Percentiles rank a stretch among this genome's conserved stretches.
These are phyloP conservation scores for Sphaerulina musiva DNA, from an alignment of 2,329 filamentous ascomycete genomes.

Conservation along the genomic window DNA sequence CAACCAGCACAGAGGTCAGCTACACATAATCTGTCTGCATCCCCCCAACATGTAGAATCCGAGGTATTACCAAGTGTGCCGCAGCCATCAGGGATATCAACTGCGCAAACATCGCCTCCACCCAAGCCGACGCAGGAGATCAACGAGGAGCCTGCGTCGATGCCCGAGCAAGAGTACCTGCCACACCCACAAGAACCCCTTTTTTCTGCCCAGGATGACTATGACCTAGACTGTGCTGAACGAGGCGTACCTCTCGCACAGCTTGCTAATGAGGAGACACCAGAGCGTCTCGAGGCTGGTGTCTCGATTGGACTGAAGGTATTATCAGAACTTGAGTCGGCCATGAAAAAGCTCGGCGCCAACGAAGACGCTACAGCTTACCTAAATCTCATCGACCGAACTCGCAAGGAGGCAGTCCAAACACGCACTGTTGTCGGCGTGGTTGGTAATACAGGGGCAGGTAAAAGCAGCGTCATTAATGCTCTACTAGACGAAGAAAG, in stretches of 20 bases:
- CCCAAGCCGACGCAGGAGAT: background rate
- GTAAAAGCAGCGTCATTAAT: slow-evolving; percentile 59
- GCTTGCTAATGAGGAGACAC: slow-evolving; percentile 31
- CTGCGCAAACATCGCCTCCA: background rate
- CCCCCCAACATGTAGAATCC: too few species aligned
- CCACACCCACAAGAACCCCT: slow-evolving; percentile 15
- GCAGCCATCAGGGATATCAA: background rate
- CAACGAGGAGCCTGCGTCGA: background rate
- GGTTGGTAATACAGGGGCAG: slow-evolving; percentile 54
- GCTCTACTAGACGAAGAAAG: slow-evolving; percentile 56
- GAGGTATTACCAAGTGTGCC: background rate
- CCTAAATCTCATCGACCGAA: slow-evolving; percentile 38
- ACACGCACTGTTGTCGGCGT: slow-evolving; percentile 51
- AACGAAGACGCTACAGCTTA: slow-evolving; percentile 36
- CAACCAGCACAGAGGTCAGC: background rate
- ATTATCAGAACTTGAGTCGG: slow-evolving; percentile 32
- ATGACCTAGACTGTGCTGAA: background rate
- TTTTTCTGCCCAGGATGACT: slow-evolving; percentile 12
- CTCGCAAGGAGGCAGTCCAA: slow-evolving; percentile 36
- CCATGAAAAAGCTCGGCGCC: slow-evolving; percentile 27
- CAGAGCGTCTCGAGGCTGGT: slow-evolving; percentile 37
- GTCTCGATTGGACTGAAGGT: slow-evolving; percentile 36
- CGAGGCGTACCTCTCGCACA: slow-evolving; percentile 27
- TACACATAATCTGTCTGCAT: background rate
- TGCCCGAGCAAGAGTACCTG: slow-evolving; percentile 10